These are phyloP conservation scores for Ascochyta viciae-villosae DNA, from an alignment of 2,329 filamentous ascomycete species.

Conservation along the genomic window DNA sequence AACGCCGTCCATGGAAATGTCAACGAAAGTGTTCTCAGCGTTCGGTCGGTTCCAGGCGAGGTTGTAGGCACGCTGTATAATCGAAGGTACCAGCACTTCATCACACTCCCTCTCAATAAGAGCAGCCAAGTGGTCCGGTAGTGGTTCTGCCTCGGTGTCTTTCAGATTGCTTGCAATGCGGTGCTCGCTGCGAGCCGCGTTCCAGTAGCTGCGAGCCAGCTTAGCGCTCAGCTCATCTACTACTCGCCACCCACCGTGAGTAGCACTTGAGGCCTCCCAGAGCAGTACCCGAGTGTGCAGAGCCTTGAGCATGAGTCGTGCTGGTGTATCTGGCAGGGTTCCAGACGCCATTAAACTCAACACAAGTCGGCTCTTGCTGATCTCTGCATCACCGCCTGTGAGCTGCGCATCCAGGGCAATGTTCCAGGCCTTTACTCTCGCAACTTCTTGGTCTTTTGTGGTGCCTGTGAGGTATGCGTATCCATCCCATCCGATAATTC, in stretches of 20 bases:
- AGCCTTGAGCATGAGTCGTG: conserved; percentile 87
- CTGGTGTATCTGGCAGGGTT: conserved; percentile 83
- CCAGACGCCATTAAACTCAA: conserved; percentile 87
- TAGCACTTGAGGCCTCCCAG: conserved; percentile 75
- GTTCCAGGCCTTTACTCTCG: conserved; percentile 88
- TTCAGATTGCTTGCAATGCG: conserved; percentile 50
- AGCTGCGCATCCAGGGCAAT: conserved; percentile 94
- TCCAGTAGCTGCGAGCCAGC: conserved; percentile 80
- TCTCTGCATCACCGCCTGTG: conserved; percentile 86
- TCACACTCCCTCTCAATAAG: conserved; percentile 83
- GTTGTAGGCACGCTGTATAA: conserved; percentile 87
- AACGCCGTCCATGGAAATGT: conserved; percentile 80
- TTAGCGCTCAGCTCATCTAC: conserved; percentile 75
- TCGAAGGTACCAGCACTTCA: conserved; percentile 76
- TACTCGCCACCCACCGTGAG: conserved; percentile 67
- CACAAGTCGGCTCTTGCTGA: conserved; percentile 85
- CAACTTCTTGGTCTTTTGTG: conserved; percentile 83
- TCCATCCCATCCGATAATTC: conserved; percentile 75
- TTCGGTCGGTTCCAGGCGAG: conserved; percentile 86
- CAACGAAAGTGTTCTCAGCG: conserved; percentile 68
- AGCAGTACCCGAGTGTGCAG: conserved; percentile 89
- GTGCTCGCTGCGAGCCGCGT: conserved; percentile 73
- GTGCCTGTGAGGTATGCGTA: conserved; percentile 82
- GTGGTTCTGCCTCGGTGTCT: conserved; percentile 65
- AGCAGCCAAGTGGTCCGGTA: conserved; percentile 78